Conservation (phyloP, 2,329 filamentous ascomycete genomes). For the Penicillium hordei region DNA sequence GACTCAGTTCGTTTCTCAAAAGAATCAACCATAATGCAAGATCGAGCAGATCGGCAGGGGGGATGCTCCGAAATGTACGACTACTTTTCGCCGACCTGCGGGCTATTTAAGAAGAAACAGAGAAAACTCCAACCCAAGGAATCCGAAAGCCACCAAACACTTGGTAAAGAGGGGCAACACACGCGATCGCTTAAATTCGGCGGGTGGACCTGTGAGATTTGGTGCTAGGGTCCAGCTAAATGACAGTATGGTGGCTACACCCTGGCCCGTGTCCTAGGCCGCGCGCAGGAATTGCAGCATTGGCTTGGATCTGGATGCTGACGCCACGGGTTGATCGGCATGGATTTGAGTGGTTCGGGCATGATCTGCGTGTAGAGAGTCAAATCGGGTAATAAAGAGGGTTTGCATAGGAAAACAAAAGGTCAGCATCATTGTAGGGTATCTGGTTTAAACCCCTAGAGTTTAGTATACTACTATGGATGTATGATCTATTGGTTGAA, state of each 20-base stretch:
- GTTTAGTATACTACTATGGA: too few species aligned
- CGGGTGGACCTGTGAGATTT: neutral
- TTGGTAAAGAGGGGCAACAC: conserved; percentile 5
- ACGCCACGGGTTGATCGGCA: neutral
- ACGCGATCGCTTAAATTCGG: conserved; percentile 10
- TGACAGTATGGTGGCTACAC: neutral
- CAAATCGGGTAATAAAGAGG: neutral
- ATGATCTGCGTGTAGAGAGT: neutral
- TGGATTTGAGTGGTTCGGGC: neutral
- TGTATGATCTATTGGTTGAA: too few species aligned
- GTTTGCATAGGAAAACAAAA: neutral
- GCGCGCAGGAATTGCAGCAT: conserved; percentile 8
- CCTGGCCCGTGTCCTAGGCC: neutral
- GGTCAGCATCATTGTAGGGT: neutral
- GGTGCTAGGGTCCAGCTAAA: neutral
- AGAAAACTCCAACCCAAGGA: neutral
- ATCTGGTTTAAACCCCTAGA: neutral
- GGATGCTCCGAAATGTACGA: neutral
- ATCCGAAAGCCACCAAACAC: neutral
- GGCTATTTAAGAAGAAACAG: neutral
- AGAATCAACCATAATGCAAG: conserved; percentile 10
- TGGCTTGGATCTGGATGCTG: conserved; percentile 11
- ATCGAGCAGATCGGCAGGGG: neutral
- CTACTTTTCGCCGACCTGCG: neutral
- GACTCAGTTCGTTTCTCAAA: conserved; percentile 15